Evolutionary conservation across 2,329 filamentous ascomycete genomes (phyloP), one percentile per base, ranked within the genome.

Genomic region (Aspergillus tamarii): DNA sequence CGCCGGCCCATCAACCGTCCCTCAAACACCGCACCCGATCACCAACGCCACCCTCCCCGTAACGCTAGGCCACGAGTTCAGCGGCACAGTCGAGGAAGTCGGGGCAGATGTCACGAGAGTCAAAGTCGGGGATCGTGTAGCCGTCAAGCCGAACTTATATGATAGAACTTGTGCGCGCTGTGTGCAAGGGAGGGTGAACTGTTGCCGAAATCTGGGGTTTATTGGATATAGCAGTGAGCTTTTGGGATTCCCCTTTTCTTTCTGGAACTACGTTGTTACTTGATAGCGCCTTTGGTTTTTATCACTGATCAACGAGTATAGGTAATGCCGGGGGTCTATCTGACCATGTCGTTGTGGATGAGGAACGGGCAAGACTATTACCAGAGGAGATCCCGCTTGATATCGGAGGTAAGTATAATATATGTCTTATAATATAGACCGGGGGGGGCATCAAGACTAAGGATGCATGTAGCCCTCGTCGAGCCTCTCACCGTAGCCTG

Each of bases 31-130:
- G 1, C 88, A 90, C 69, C 83, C 83, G 2, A 74, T 89, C 26
- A 90, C 87, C 0, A 78, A 82, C 36, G 85, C 86, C 62, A 80
- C 78, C 1, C 81, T 87, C 41, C 88, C 88, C 4, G 81, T 89
- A 11, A 87, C 83, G 0, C 78, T 90, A 11, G 88, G 89, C 30
- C 88, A 91, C 70, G 89, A 91, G 71, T 88, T 90, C 74, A 85
- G 83, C 4, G 88, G 88, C 12, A 82, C 83, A 2, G 79, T 91
- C 36, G 80, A 83, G 12, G 85, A 88, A 67, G 76, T 90, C n/a
- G 88, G 88, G 0, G 70, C 78, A 0, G 81, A 77, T 1, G 83
- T 87, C 5, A 69, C 67, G 23, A 61, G 64, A 70, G 76, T 89
- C 55, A 77, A 81, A 50, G 72, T 84, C 1, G 88, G 88, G 1